These are phyloP conservation scores for Pharnaceum exiguum DNA, from an alignment of 148 eudicot genomes.

Conservation along the genomic window DNA sequence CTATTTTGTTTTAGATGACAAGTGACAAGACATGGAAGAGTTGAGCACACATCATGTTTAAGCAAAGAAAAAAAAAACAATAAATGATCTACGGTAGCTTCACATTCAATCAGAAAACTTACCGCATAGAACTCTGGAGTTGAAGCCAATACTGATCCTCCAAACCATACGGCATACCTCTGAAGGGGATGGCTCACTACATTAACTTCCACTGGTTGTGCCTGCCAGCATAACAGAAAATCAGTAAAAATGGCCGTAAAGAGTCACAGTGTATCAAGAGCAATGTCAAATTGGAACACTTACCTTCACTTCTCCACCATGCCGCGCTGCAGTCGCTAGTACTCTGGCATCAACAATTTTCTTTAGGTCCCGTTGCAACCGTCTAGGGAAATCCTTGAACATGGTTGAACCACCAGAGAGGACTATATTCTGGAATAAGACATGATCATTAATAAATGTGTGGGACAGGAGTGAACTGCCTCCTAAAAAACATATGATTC, in stretches of 20 bases:
- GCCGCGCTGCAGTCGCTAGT: constrained; percentile 70
- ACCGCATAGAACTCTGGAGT: constrained; percentile 88
- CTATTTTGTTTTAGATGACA: no score
- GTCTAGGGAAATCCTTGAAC: constrained; percentile 89
- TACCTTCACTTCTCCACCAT: constrained; percentile 77
- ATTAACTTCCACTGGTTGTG: constrained; percentile 96
- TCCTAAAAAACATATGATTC: no score
- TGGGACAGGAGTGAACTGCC: no score
- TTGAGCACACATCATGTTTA: no score
- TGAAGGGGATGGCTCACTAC: constrained; percentile 96
- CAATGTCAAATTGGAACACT: constrained; percentile 3
- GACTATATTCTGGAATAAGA: constrained; percentile 67
- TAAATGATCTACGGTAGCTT: neutral
- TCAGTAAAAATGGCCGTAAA: no score
- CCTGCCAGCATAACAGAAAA: constrained; percentile 35
- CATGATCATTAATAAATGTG: neutral
- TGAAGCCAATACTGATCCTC: constrained; percentile 97
- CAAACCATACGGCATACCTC: constrained; percentile 98
- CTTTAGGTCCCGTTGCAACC: constrained; percentile 92
- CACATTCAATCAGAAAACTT: constrained; percentile 24
- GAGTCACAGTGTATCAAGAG: neutral
- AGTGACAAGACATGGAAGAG: no score
- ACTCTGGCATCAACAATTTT: constrained; percentile 96
- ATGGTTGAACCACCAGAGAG: constrained; percentile 97
- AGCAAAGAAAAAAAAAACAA: neutral